Evolutionary conservation across 139 green algal species (phyloP).

Genomic region (Coccomyxa sp.): DNA sequence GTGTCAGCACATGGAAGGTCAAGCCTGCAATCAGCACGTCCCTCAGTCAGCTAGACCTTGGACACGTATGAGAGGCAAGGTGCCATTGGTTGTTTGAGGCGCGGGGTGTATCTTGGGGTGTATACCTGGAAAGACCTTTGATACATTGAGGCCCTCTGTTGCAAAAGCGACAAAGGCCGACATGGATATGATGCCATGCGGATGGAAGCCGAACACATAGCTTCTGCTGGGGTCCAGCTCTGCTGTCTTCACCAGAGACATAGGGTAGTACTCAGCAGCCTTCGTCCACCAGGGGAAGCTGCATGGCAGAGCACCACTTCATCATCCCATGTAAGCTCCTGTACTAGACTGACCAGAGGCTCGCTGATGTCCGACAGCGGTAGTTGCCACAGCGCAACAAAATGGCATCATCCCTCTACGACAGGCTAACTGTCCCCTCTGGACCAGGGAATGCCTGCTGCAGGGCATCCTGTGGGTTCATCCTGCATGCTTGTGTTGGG

Average conservation of each 20-base stretch:
- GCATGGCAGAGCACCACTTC: too few species aligned
- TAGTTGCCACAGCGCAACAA: not conserved
- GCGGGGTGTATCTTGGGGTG: too few species aligned
- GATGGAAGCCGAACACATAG: slow-evolving; percentile 47
- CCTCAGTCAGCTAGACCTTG: not conserved
- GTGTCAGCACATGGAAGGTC: slow-evolving; percentile 19
- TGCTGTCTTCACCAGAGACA: slow-evolving; percentile 41
- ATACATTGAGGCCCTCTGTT: slow-evolving; percentile 41
- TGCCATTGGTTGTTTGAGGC: too few species aligned
- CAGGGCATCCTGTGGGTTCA: too few species aligned
- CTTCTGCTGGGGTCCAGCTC: slow-evolving; percentile 35
- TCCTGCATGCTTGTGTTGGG: too few species aligned
- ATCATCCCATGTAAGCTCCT: too few species aligned
- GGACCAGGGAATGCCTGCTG: not conserved
- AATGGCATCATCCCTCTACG: not conserved
- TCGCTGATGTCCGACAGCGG: not conserved
- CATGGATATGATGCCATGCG: slow-evolving; percentile 43
- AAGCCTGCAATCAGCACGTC: not conserved
- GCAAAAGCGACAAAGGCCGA: slow-evolving; percentile 39
- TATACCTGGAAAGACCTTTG: slow-evolving; percentile 32
- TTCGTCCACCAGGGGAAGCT: slow-evolving; percentile 38
- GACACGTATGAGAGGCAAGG: too few species aligned
- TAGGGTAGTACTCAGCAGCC: slow-evolving; percentile 37
- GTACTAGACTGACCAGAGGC: not conserved
- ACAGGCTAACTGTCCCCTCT: not conserved